Conservation (phyloP, 73 alveolate species). For the Durusdinium trenchii region DNA sequence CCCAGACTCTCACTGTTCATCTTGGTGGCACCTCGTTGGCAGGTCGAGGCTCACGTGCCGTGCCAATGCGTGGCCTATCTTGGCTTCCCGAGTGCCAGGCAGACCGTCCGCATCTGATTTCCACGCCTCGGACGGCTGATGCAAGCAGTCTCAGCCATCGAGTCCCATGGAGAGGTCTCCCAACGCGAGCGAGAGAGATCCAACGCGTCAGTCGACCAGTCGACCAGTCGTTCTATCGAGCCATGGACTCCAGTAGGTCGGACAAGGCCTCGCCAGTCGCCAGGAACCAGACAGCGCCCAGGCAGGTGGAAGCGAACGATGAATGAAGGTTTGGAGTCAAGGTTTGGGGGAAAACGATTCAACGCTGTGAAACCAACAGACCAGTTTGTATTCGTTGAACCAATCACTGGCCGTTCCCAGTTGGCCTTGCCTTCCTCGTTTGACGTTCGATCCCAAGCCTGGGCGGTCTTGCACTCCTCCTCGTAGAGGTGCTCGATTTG, state of each 20-base stretch:
- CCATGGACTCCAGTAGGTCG: conserved; percentile 39
- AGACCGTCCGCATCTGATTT: conserved; percentile 68
- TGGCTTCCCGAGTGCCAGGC: background rate
- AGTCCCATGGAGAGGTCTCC: too few species aligned
- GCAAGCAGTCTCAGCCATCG: background rate
- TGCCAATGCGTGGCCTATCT: background rate
- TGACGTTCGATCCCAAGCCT: conserved; percentile 14
- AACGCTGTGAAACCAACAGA: too few species aligned
- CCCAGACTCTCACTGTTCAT: conserved; percentile 86
- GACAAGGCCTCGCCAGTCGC: conserved; percentile 63
- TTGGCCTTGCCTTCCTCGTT: background rate
- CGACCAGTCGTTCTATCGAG: background rate
- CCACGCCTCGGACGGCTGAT: conserved; percentile 23
- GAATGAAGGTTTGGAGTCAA: too few species aligned
- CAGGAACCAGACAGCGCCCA: too few species aligned
- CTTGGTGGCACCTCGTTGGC: conserved; percentile 55
- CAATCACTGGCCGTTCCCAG: background rate
- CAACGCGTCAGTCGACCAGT: too few species aligned
- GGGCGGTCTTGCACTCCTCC: conserved; percentile 94
- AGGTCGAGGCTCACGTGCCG: background rate
- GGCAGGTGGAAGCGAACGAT: too few species aligned
- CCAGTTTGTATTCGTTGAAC: too few species aligned
- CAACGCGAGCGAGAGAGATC: too few species aligned
- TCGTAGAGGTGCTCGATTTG: conserved; percentile 85
- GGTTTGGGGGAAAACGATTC: too few species aligned